These are phyloP conservation scores for Abelmoschus esculentus DNA, from an alignment of 345 rosid genomes.

Conservation along the genomic window DNA sequence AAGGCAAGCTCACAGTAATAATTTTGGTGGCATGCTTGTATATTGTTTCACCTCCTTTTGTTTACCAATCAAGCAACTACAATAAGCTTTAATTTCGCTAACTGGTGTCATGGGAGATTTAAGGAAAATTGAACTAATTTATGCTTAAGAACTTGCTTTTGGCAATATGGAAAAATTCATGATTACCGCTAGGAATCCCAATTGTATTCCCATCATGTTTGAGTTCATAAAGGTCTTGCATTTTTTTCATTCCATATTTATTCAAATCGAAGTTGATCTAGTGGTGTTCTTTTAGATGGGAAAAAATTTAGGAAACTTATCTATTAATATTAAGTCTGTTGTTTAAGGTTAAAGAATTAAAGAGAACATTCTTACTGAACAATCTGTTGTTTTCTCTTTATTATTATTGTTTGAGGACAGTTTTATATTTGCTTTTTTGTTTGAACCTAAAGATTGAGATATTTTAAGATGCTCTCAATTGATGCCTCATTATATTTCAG, in stretches of 20 bases:
- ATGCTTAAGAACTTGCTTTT: constrained; percentile 1
- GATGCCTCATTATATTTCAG: background rate
- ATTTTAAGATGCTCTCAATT: background rate
- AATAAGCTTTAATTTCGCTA: background rate
- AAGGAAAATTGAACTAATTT: background rate
- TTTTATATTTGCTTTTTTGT: background rate
- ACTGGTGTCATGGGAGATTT: background rate
- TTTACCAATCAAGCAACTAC: background rate
- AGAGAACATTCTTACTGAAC: background rate
- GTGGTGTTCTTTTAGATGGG: background rate
- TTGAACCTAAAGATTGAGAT: background rate
- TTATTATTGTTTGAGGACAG: background rate
- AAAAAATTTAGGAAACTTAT: background rate
- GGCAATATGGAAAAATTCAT: background rate
- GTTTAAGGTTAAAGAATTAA: background rate
- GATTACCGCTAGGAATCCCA: background rate
- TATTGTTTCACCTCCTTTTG: background rate
- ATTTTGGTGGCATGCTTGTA: background rate
- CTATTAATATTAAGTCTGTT: background rate
- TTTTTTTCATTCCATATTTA: background rate
- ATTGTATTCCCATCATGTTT: constrained; percentile 1
- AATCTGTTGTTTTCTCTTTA: background rate
- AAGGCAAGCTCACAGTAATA: background rate
- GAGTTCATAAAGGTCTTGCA: background rate
- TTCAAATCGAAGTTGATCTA: background rate